phyloP scores from a whole-genome alignment of 2,329 filamentous ascomycete genomes.

The Dactylellina leptospora region DNA sequence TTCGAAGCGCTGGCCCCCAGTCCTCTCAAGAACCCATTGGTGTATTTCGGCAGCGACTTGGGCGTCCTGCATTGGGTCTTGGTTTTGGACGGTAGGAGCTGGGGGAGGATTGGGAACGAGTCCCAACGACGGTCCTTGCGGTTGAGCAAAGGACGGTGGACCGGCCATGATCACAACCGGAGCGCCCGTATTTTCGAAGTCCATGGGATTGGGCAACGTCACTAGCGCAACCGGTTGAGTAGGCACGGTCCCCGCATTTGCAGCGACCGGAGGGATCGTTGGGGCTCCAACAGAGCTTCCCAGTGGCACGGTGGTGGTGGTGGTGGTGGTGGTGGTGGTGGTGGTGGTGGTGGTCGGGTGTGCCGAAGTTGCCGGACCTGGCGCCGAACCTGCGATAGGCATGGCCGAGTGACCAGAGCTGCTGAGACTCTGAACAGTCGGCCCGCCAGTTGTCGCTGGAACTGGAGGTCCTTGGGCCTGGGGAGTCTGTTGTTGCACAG shows the following conservation, averaged over 20 bases:
- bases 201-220: conserved; percentile 15
- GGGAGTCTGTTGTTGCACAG: conserved; percentile 18
- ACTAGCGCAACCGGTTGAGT: not conserved
- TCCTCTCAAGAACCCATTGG: conserved; percentile 26
- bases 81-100: conserved; percentile 3
- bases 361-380: conserved; percentile 5
- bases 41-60: not conserved
- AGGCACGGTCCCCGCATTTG: conserved; percentile 3
- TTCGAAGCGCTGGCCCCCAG: conserved; percentile 27
- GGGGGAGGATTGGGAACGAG: conserved; percentile 15
- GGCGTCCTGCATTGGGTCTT: conserved; percentile 3
- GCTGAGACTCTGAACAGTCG: not conserved
- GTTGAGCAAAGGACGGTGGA: not conserved
- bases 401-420: conserved; percentile 6
- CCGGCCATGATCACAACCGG: not conserved
- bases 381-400: not conserved
- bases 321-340: not conserved
- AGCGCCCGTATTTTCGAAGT: conserved; percentile 15
- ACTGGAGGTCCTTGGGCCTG: conserved; percentile 9
- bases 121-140: not conserved
- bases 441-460: not conserved
- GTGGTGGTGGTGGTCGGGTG: not conserved
- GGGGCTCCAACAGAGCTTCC: conserved; percentile 21
- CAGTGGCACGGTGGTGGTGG: too few relatives aligned
- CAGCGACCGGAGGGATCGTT: conserved; percentile 1